Percentiles rank a stretch among this genome's conserved stretches.
These are phyloP conservation scores for Albophoma yamanashiensis DNA, from an alignment of 2,329 filamentous ascomycete species.

Conservation along the genomic window DNA sequence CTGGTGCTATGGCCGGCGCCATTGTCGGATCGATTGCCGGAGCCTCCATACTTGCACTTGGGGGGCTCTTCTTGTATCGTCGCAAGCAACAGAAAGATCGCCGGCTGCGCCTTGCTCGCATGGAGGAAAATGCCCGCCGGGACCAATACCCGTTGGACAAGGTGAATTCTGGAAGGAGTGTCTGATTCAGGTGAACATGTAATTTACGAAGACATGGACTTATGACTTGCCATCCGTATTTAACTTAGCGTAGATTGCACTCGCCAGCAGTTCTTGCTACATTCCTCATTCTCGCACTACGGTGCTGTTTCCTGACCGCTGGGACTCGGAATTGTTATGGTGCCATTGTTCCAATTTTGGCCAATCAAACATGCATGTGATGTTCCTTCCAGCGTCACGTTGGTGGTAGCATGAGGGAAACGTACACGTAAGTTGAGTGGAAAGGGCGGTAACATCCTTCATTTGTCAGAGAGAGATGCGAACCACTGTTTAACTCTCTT, in stretches of 20 bases:
- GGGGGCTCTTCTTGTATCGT: not conserved
- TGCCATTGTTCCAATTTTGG: too few relatives aligned
- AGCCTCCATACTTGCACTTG: not conserved
- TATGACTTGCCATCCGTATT: not conserved
- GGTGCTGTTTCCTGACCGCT: not conserved
- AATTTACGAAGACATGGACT: not conserved
- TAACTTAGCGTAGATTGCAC: not conserved
- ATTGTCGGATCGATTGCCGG: not conserved
- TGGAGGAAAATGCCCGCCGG: slow-evolving; percentile 2
- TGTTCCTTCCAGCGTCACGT: too few relatives aligned
- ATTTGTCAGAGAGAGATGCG: too few relatives aligned
- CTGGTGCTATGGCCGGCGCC: slow-evolving; percentile 1
- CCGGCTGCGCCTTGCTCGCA: not conserved
- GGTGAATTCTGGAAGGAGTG: not conserved
- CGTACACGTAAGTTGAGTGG: too few relatives aligned
- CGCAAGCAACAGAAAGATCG: not conserved
- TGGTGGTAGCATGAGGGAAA: too few relatives aligned
- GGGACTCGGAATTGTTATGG: not conserved
- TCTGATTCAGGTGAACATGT: not conserved
- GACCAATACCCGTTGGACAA: not conserved
- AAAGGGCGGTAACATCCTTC: too few relatives aligned
- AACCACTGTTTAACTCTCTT: too few relatives aligned
- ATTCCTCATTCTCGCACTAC: not conserved
- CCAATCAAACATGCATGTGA: too few relatives aligned
- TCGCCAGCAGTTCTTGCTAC: too few relatives aligned